phyloP scores from a whole-genome alignment of 1,139 yeast species.

The Magnusiomyces clavatus region DNA sequence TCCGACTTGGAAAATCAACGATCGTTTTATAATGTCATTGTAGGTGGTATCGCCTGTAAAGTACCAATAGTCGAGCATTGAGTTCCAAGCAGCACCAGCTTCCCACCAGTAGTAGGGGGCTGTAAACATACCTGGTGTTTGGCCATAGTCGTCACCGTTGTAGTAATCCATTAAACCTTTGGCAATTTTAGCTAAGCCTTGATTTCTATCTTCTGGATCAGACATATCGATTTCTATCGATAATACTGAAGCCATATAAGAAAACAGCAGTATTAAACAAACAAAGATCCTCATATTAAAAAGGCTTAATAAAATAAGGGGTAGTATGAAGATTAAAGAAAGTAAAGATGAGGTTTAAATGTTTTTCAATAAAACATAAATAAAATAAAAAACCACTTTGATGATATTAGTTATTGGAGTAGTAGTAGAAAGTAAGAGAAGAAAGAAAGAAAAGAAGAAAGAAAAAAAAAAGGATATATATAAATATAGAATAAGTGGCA shows the following conservation, averaged over 20 bases:
- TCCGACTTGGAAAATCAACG: constrained; percentile 62
- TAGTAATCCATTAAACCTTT: constrained; percentile 78
- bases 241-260: neutral
- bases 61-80: constrained; percentile 58
- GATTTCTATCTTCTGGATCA: constrained; percentile 21
- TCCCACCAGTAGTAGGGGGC: constrained; percentile 91
- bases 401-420: neutral
- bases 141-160: constrained; percentile 49
- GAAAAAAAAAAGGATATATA: neutral
- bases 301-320: neutral
- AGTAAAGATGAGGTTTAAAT: too few relatives aligned
- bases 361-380: too few relatives aligned
- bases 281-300: neutral
- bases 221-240: constrained; percentile 19
- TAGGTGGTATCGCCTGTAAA: constrained; percentile 58
- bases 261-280: neutral
- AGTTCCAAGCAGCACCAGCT: constrained; percentile 85
- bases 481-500: neutral
- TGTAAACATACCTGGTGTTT: constrained; percentile 70
- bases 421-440: neutral
- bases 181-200: constrained; percentile 50
- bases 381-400: too few relatives aligned
- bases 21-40: constrained; percentile 46
- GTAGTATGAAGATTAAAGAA: neutral
- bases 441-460: neutral